These are phyloP conservation scores for Golubevia pallescens DNA, from an alignment of 1,284 basidiomycete genomes.

Conservation along the genomic window DNA sequence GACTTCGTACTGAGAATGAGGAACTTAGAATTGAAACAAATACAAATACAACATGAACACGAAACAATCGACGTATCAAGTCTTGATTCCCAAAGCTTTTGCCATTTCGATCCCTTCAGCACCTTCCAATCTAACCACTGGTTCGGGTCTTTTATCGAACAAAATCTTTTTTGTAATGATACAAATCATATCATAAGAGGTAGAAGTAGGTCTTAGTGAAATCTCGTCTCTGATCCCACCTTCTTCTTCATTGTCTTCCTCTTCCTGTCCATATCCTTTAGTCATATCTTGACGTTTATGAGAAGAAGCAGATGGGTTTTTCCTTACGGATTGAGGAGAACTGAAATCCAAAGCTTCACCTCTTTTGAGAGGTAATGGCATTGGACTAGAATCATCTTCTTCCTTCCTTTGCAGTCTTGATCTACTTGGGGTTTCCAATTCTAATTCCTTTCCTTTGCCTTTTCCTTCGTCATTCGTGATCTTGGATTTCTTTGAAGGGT, in stretches of 20 bases:
- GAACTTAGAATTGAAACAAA: too few species aligned
- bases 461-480: slow-evolving; percentile 9
- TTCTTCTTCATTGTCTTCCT: slow-evolving; percentile 11
- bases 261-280: background rate
- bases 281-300: slow-evolving; percentile 6
- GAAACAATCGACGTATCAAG: background rate
- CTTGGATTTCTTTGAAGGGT: slow-evolving; percentile 18
- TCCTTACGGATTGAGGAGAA: slow-evolving; percentile 18
- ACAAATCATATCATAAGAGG: slow-evolving; percentile 50
- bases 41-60: too few species aligned
- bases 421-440: slow-evolving; percentile 3
- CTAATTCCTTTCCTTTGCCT: slow-evolving; percentile 14
- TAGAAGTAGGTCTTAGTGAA: slow-evolving; percentile 13
- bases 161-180: slow-evolving; percentile 54
- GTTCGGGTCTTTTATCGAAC: slow-evolving; percentile 49
- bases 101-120: background rate
- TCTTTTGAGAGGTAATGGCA: background rate
- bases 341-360: slow-evolving; percentile 25
- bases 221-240: slow-evolving; percentile 13
- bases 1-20: too few species aligned
- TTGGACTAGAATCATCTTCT: background rate
- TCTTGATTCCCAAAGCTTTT: background rate
- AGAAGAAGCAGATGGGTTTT: background rate
- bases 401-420: background rate
- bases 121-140: slow-evolving; percentile 28